phyloP scores from a whole-genome alignment of 2,329 filamentous ascomycete genomes.

The Penicillium sp. region DNA sequence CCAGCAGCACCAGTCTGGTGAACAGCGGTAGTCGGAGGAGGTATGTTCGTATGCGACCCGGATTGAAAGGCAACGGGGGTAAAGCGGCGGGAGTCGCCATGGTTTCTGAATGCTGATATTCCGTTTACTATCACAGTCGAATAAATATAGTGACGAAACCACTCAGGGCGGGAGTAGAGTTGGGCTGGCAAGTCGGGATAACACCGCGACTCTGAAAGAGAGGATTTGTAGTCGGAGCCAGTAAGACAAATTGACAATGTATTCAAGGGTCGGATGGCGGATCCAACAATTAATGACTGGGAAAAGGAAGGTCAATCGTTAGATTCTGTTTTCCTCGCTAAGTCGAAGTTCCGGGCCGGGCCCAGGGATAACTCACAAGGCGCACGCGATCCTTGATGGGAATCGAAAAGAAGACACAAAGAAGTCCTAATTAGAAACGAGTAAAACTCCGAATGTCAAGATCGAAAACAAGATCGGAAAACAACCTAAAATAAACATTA shows the following conservation, averaged over 20 bases:
- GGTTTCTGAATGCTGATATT: conserved; percentile 7
- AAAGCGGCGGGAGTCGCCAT: conserved; percentile 52
- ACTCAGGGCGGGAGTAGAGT: background rate
- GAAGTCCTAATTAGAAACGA: background rate
- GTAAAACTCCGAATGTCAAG: background rate
- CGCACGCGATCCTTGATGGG: conserved; percentile 14
- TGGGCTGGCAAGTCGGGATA: background rate
- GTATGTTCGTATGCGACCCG: conserved; percentile 74
- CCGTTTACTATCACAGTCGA: background rate
- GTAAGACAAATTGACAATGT: background rate
- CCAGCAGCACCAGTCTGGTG: conserved; percentile 67
- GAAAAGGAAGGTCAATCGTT: background rate
- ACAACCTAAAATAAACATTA: background rate
- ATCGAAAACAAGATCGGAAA: background rate
- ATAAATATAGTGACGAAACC: background rate
- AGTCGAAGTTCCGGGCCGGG: background rate
- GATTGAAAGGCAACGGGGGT: conserved; percentile 63
- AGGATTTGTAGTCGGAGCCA: background rate
- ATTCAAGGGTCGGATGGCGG: background rate
- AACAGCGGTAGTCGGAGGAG: conserved; percentile 82
- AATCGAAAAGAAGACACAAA: background rate
- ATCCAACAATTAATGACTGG: conserved; percentile 9
- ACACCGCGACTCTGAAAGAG: background rate
- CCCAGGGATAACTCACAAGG: conserved; percentile 26
- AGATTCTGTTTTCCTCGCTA: conserved; percentile 3